Evolutionary conservation across 2,329 filamentous ascomycete species (phyloP), one percentile per base, ranked within the genome.

Genomic region (Paecilomyces sp.): DNA sequence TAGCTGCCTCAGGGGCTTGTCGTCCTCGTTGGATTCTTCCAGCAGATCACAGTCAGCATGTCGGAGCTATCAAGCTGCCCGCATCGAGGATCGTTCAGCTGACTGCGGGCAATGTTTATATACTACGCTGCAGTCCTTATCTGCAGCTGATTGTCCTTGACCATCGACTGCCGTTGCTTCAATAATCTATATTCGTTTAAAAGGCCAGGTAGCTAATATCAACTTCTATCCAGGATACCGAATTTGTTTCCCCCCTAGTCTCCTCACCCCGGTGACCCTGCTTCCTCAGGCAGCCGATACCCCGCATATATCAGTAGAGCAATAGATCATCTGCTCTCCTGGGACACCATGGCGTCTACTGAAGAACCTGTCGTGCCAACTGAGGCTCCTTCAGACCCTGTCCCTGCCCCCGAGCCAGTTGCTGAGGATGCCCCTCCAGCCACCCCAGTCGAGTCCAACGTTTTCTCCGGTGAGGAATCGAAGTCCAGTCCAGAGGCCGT

Each of bases 401-500:
- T 65, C 15, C 67, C 73, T 28, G 62, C 66, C 9, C 69, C 71
- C 8, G 60, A 65, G 18, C 41, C 61, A 56, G 55, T 58, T 6
- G 60, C 57, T 22, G 72, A 74, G 28, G 65, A 67, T 56, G 65
- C 65, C 25, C 68, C 70, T 28, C 74, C 70, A 36, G 72, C 69
- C 41, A 76, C 72, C 50, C 74, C 71, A 2, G 67, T 73, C 57
- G 72, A 71, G 47, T 71, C 69, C 13, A 68, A 64, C 30, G 56
- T 70, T 25, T 61, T 74, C 30, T 75, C 73, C 6, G 73, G 71
- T 18, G 66, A 65, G 25, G 72, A 75, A 41, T 72, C 62, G 56
- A 72, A 71, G 53, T 65, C 72, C 4, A 76, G 73, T 59, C 73
- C 74, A 3, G 74, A 76, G 55, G 66, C 65, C 25, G 63, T 65